Evolutionary conservation across 768 basidiomycete genomes (phyloP), one percentile per base, ranked within the genome.

Genomic region (Lentinula raphanica): DNA sequence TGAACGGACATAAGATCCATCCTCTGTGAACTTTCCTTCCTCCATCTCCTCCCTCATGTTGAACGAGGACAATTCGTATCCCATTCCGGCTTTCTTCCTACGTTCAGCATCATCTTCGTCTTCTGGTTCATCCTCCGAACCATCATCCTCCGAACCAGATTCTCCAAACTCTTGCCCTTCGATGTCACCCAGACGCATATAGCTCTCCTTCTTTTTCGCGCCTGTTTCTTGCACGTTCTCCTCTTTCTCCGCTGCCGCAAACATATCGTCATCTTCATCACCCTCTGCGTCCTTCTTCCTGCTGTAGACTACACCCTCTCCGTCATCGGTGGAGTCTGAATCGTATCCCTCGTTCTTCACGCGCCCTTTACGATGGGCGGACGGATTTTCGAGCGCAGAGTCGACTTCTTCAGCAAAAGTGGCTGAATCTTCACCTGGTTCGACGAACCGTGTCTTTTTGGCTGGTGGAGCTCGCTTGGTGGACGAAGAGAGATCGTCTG

Each of bases 41-140:
- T 93, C 88, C 89, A 98, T 95, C 79, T 99, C 97, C 65, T 92
- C 89, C 62, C 94, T 88, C 96, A 99, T 98, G 71, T 99, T 96
- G 84, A 99, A 99, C 27, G 92, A 90, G 3, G 91, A 94, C 9
- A 99, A 64, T 67, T 95, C 90, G 72, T 76, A 96, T 2, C 96
- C 97, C 96, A 99, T 98, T 12, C 88, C 89, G 38, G 79, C 84
- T 70, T 91, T 92, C 74, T 82, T 85, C 67, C 80, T 74, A 64
- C 86, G 81, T 65, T 82, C 80, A n/a, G 79, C 84, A 53, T 90
- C 89, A 68, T 94, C 89, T 66, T 94, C 89, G 66, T 94, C 86
- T 62, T 84, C 83, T 0, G 82, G 79, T 44, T 81, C 76, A 39
- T 76, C 79, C 50, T 78, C 79, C 1, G 74, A 75, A 2, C 72